Evolutionary conservation across 495 filamentous ascomycete species (phyloP), one percentile per base, ranked within the genome.

Genomic region (Aspergillus incahuasiensis): DNA sequence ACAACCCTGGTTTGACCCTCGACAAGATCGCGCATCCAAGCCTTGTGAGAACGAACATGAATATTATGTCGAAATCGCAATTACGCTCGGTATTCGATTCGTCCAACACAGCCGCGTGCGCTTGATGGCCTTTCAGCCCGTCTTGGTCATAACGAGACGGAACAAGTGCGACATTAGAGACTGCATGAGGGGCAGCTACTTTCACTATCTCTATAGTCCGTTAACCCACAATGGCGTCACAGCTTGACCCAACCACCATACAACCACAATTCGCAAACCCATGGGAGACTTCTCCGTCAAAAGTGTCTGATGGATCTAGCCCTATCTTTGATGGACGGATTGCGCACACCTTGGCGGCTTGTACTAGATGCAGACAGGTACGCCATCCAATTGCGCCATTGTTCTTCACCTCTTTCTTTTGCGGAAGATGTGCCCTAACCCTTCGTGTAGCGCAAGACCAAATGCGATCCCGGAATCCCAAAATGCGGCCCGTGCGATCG

Each of bases 401-500:
- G 40, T 42, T 24, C 52, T 32, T 44, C 9, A 16, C 32, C 22
- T 38, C n/a, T n/a, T n/a, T n/a, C n/a, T 43, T 9, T 25, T 35
- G 44, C 40, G 34, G 38, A 44, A 48, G 30, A 18, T 48, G 11
- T 43, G 21, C n/a, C 44, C 40, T 53, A 40, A 48, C 21, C 22
- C 6, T 30, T 28, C 20, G 13, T 44, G 20, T 63, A 95, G 91
- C 84, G 91, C 46, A 97, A 97, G 78, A 95, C 92, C 20, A 82
- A 89, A 77, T 97, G 92, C 71, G 92, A 96, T 69, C 87, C 92
- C 22, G 86, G 88, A 15, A 82, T 97, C 43, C 92, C 92, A 40
- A 85, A 86, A 67, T 97, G 92, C 69, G 80, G 85, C n/a, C 90
- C 91, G 13, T 97, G 92, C 78, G 90, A 95, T 73, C 82, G 91